A percentile compares a stretch with the other conserved stretches of the same genome.
phyloP scores from a whole-genome alignment of 177 flowering plant genomes.

The Telopea speciosissima region DNA sequence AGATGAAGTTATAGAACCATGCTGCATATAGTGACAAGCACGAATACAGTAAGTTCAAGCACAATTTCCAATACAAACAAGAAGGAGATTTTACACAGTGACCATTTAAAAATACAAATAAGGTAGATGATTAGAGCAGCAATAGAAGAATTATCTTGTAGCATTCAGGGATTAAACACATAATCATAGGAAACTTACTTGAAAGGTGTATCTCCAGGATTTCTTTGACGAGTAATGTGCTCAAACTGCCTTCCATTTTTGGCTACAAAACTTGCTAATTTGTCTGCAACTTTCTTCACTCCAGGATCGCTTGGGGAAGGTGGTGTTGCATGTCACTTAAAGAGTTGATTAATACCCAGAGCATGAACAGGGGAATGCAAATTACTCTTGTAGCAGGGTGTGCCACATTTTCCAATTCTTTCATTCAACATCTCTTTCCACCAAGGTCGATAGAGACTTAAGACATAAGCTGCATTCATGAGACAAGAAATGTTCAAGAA shows the following conservation, averaged over 20 bases:
- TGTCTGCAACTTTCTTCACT: slow-evolving; percentile 95
- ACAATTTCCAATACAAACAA: too few species aligned
- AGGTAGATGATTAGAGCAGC: neutral
- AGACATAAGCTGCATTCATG: slow-evolving; percentile 87
- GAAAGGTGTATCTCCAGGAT: slow-evolving; percentile 96
- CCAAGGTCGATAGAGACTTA: slow-evolving; percentile 64
- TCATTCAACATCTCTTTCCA: slow-evolving; percentile 84
- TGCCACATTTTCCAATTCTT: slow-evolving; percentile 80
- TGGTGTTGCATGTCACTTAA: slow-evolving; percentile 99
- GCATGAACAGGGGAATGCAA: slow-evolving; percentile 92
- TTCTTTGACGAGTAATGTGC: slow-evolving; percentile 77
- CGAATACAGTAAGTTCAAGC: too few species aligned
- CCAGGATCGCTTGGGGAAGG: slow-evolving; percentile 80
- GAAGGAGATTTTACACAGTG: neutral
- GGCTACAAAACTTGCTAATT: slow-evolving; percentile 95
- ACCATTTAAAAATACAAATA: neutral
- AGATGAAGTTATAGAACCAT: too few species aligned
- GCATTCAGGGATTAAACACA: neutral
- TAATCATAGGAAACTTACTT: slow-evolving; percentile 45
- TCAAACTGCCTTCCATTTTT: slow-evolving; percentile 96
- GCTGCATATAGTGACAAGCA: too few species aligned
- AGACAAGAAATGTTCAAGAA: slow-evolving; percentile 74
- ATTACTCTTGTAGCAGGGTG: slow-evolving; percentile 87
- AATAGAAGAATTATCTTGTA: neutral
- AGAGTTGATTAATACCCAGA: slow-evolving; percentile 97